Evolutionary conservation across 1,139 yeast species (phyloP).

Genomic region (Fermentozyma sake): DNA sequence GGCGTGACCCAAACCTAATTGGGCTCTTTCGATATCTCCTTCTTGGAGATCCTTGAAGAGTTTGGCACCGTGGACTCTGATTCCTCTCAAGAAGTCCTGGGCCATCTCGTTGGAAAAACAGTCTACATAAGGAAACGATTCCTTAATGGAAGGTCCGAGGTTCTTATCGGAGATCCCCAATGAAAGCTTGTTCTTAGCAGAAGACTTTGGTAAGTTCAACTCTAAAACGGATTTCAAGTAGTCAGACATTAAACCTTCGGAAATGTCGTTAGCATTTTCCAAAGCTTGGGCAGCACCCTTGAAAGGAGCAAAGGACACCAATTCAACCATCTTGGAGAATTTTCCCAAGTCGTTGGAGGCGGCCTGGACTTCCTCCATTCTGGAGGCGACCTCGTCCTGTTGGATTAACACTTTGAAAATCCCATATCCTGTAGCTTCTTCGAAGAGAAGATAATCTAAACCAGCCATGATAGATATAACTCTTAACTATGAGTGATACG

Average conservation of each 20-base stretch:
- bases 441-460: slow-evolving; percentile 89
- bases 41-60: slow-evolving; percentile 86
- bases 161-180: slow-evolving; percentile 93
- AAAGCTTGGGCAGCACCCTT: slow-evolving; percentile 99
- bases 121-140: slow-evolving; percentile 80
- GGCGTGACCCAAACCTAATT: slow-evolving; percentile 97
- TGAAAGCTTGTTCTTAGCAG: slow-evolving; percentile 59
- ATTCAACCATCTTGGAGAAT: slow-evolving; percentile 89
- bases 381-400: slow-evolving; percentile 91
- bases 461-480: slow-evolving; percentile 49
- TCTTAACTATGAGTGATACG: too few species aligned
- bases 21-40: slow-evolving; percentile 97
- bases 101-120: slow-evolving; percentile 88
- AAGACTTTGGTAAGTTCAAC: slow-evolving; percentile 84
- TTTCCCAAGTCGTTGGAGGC: slow-evolving; percentile 82
- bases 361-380: slow-evolving; percentile 90
- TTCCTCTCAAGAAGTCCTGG: slow-evolving; percentile 92
- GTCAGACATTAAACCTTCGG: slow-evolving; percentile 94
- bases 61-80: slow-evolving; percentile 87
- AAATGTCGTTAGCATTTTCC: slow-evolving; percentile 95
- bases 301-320: slow-evolving; percentile 96
- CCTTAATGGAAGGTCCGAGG: slow-evolving; percentile 96
- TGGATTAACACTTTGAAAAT: slow-evolving; percentile 89
- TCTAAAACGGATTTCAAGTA: slow-evolving; percentile 86
- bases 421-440: slow-evolving; percentile 98